A percentile compares a stretch with the other conserved stretches of the same genome.
Evolutionary conservation across 805 yeast species (phyloP).

Genomic region (Sugiyamaella mastotermitis): DNA sequence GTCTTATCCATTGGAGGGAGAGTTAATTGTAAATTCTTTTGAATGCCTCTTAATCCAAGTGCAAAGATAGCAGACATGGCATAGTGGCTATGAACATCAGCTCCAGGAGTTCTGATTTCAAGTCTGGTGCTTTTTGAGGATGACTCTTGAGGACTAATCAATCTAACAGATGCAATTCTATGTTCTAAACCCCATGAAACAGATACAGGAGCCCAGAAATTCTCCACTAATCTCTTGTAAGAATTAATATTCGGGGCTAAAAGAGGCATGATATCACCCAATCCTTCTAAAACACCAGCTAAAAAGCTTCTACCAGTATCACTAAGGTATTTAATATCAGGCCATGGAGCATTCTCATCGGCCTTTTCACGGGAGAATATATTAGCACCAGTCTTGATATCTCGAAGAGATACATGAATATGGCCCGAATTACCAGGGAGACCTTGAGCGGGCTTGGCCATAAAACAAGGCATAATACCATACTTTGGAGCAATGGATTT

Average conservation of each 20-base stretch:
- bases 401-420: slow-evolving; percentile 27
- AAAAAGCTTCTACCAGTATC: slow-evolving; percentile 28
- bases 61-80: slow-evolving; percentile 31
- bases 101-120: slow-evolving; percentile 33
- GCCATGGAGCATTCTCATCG: slow-evolving; percentile 24
- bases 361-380: slow-evolving; percentile 23
- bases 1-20: slow-evolving; percentile 27
- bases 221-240: slow-evolving; percentile 30
- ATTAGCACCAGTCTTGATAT: slow-evolving; percentile 21
- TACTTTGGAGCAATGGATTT: slow-evolving; percentile 25
- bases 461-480: slow-evolving; percentile 29
- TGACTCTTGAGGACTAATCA: slow-evolving; percentile 25
- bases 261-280: slow-evolving; percentile 31
- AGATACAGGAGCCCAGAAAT: slow-evolving; percentile 34
- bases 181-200: slow-evolving; percentile 33
- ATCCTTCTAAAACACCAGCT: slow-evolving; percentile 31
- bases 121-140: slow-evolving; percentile 26
- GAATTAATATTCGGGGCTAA: slow-evolving; percentile 33
- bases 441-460: slow-evolving; percentile 33
- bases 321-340: slow-evolving; percentile 24
- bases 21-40: slow-evolving; percentile 20
- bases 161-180: slow-evolving; percentile 29
- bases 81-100: slow-evolving; percentile 32
- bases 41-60: slow-evolving; percentile 28
- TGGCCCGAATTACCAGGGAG: slow-evolving; percentile 34